Conservation (phyloP, 257 asterid genomes). For the Nicotiana undulata region DNA sequence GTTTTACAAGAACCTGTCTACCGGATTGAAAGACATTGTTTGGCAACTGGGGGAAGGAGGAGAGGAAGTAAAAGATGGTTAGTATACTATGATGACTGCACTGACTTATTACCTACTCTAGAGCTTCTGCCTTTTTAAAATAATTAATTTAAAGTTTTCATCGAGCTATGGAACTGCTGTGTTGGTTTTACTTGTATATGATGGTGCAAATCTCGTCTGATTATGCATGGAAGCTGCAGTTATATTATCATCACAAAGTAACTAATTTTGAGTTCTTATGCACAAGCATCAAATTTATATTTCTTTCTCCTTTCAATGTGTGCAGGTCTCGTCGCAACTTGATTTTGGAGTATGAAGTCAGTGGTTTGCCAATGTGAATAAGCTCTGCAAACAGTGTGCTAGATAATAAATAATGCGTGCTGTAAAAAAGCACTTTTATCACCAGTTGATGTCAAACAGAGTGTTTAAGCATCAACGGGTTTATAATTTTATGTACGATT, state of each 20-base stretch:
- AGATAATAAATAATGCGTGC: neutral
- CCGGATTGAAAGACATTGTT: slow-evolving; percentile 88
- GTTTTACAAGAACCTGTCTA: slow-evolving; percentile 79
- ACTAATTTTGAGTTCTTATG: too few species aligned
- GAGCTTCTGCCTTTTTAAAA: neutral
- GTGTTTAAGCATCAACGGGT: neutral
- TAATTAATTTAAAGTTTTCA: neutral
- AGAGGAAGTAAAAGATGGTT: slow-evolving; percentile 39
- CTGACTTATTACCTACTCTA: neutral
- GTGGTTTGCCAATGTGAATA: neutral
- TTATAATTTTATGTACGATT: neutral
- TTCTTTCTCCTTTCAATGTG: neutral
- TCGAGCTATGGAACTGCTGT: neutral
- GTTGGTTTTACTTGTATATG: neutral
- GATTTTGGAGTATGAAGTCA: neutral
- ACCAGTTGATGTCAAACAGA: neutral
- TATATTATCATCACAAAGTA: too few species aligned
- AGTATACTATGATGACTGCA: slow-evolving; percentile 8
- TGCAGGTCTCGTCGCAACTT: neutral
- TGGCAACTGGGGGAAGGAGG: slow-evolving; percentile 63
- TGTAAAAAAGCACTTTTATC: neutral
- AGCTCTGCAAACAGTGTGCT: neutral
- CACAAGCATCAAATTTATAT: neutral
- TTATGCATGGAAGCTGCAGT: neutral
- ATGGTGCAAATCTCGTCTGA: neutral